Percentiles rank a stretch among this genome's conserved stretches.
These are phyloP conservation scores for Cercospora canescens DNA, from an alignment of 2,329 filamentous ascomycete species.

Conservation along the genomic window DNA sequence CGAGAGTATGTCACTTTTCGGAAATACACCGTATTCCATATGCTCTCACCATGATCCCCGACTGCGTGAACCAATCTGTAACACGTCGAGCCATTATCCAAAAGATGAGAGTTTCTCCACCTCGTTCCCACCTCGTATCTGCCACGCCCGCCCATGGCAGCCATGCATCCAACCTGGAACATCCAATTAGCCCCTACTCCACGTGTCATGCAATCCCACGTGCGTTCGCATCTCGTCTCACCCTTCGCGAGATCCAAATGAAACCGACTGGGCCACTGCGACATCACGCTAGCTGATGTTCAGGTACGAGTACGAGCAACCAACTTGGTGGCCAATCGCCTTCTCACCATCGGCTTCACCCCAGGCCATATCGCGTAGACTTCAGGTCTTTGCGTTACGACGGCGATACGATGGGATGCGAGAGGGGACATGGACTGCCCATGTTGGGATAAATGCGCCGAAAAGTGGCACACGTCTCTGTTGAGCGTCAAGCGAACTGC, in stretches of 20 bases:
- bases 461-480: background rate
- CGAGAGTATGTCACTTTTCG: background rate
- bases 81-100: background rate
- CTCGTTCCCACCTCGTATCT: constrained; percentile 5
- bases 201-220: background rate
- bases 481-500: background rate
- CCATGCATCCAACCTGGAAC: background rate
- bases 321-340: background rate
- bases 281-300: constrained; percentile 5
- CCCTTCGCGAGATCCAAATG: background rate
- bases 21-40: background rate
- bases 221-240: background rate
- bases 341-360: background rate
- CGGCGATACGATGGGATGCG: background rate
- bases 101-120: background rate
- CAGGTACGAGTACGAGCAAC: constrained; percentile 7
- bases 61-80: background rate
- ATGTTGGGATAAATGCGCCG: background rate
- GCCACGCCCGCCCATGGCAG: background rate
- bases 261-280: background rate
- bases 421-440: background rate
- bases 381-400: background rate
- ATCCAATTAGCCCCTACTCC: background rate
- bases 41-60: background rate
- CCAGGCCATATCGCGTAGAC: background rate